Base-by-base conservation (phyloP, 139 green algal genomes). In the Haematococcus sp. region DNA sequence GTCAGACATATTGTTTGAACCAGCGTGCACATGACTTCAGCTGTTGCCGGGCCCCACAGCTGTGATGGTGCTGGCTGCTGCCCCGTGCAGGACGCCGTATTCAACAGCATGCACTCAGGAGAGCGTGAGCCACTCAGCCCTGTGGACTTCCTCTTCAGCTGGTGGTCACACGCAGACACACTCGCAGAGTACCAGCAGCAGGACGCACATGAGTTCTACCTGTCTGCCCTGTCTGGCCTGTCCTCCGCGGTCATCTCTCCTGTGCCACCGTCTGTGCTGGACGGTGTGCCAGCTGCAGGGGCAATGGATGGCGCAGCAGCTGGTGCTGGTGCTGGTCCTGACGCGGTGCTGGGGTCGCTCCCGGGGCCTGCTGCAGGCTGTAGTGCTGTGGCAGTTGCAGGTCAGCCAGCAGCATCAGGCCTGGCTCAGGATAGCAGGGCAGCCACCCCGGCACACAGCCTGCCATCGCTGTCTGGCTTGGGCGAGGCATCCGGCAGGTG, bases 201-300 rank as follows among this genome's bases (percentile, higher is more conserved):
- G 76, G 94, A 98, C 56, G 94, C 94, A 0, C 94, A 98, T 76
- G 94, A 98, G 90, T 98, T 98, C 85, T 94, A 94, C 76, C 83
- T 97, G 17, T 90, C 83, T 15, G 71, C 86, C 9, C 78, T 96
- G 33, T 83, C 81, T 2, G 81, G 68, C n/a, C 70, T 93, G 0
- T 68, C 65, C 0, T 33, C 46, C 15, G 77, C 76, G 0, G 11
- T 64, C 3, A 59, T 81, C 5, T 49, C 40, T n/a, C n/a, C n/a
- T n/a, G n/a, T n/a, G n/a, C n/a, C n/a, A n/a, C n/a, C n/a, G n/a
- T n/a, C n/a, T n/a, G n/a, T n/a, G n/a, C n/a, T n/a, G n/a, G n/a
- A n/a, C n/a, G n/a, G n/a, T n/a, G n/a, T n/a, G n/a, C n/a, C n/a
- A n/a, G n/a, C n/a, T n/a, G n/a, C n/a, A n/a, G n/a, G n/a, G n/a